phyloP scores from a whole-genome alignment of 1,284 basidiomycete genomes.

The Melampsora larici-populina region DNA sequence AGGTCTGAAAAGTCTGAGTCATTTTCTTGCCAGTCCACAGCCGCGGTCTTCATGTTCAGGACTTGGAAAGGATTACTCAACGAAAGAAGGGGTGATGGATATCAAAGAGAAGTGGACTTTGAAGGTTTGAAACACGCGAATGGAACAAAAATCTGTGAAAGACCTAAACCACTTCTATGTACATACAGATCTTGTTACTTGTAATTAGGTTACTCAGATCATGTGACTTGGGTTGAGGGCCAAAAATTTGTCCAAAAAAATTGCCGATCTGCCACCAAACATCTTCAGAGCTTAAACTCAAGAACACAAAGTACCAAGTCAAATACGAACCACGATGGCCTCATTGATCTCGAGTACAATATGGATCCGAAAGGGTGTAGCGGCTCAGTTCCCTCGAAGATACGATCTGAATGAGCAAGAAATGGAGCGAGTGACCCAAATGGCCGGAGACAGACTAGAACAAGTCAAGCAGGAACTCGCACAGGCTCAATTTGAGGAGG shows the following conservation, averaged over 20 bases:
- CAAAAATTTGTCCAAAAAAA: neutral
- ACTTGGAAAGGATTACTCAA: neutral
- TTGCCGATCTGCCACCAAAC: too few relatives aligned
- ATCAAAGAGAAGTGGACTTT: too few relatives aligned
- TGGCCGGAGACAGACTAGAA: constrained; percentile 82
- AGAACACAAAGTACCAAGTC: neutral
- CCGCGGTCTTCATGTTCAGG: constrained; percentile 36
- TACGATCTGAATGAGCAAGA: constrained; percentile 89
- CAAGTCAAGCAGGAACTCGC: constrained; percentile 82
- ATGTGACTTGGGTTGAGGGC: neutral
- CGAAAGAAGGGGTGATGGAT: neutral
- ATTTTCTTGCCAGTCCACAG: constrained; percentile 31
- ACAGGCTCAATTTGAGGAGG: constrained; percentile 49
- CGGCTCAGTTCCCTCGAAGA: constrained; percentile 73
- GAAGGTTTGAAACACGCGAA: too few relatives aligned
- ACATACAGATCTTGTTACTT: too few relatives aligned
- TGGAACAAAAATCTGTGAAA: too few relatives aligned
- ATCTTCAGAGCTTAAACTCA: too few relatives aligned
- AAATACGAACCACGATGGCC: constrained; percentile 43
- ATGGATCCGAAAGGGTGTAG: constrained; percentile 79
- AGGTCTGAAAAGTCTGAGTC: constrained; percentile 11
- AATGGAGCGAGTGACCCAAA: constrained; percentile 79
- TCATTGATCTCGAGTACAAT: constrained; percentile 60
- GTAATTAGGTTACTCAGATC: neutral
- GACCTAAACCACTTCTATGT: too few relatives aligned